A percentile compares a stretch with the other conserved stretches of the same genome.
These are phyloP conservation scores for Saksenaea oblongispora DNA, from an alignment of 371 early-diverging fungal genomes.

Conservation along the genomic window DNA sequence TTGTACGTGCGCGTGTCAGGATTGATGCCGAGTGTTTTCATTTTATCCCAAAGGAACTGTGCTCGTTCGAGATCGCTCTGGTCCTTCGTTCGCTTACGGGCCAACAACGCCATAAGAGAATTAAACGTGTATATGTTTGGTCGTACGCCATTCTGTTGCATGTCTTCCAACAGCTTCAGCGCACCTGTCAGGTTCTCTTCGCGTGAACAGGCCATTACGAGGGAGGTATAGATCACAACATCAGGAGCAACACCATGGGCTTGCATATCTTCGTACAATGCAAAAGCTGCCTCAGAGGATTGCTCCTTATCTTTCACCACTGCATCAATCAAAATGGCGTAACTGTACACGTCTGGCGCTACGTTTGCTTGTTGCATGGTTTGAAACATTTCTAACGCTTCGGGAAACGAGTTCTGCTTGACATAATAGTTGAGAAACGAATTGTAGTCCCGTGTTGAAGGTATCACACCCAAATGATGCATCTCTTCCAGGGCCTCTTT, in stretches of 20 bases:
- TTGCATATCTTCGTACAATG: conserved; percentile 40
- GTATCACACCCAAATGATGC: not conserved
- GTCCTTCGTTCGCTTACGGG: conserved; percentile 8
- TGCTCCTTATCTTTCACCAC: conserved; percentile 30
- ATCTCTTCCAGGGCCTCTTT: conserved; percentile 25
- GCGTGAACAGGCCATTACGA: conserved; percentile 27
- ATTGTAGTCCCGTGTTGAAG: conserved; percentile 33
- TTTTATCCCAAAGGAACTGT: conserved; percentile 23
- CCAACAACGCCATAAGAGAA: conserved; percentile 26
- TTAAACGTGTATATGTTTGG: conserved; percentile 45
- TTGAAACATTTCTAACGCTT: conserved; percentile 35
- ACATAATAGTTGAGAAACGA: conserved; percentile 23
- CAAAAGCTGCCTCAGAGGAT: conserved; percentile 25
- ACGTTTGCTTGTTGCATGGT: conserved; percentile 26
- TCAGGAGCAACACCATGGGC: conserved; percentile 27
- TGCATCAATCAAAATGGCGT: conserved; percentile 41
- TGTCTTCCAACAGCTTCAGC: conserved; percentile 29
- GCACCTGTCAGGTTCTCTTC: conserved; percentile 25
- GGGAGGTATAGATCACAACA: conserved; percentile 28
- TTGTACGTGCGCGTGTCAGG: conserved; percentile 47
- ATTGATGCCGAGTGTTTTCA: conserved; percentile 18
- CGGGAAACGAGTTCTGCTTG: conserved; percentile 27
- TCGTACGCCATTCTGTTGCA: conserved; percentile 22
- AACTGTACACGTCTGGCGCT: conserved; percentile 31
- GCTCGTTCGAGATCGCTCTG: conserved; percentile 15